A percentile compares a stretch with the other conserved stretches of the same genome.
phyloP scores from a whole-genome alignment of 768 basidiomycete genomes.

The Crassisporium funariophilum region DNA sequence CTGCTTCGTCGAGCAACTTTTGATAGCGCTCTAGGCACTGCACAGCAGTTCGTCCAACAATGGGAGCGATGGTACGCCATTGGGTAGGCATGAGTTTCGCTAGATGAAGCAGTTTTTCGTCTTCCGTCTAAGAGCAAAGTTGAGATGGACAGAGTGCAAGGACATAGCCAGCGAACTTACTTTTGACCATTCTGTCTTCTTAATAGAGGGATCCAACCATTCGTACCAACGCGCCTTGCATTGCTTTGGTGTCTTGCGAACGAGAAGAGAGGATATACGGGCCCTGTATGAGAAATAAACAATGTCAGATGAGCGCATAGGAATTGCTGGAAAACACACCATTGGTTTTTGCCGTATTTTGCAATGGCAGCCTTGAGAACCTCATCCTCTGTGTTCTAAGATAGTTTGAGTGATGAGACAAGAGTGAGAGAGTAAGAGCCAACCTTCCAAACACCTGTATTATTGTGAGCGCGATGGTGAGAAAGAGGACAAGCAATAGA shows the following conservation, averaged over 20 bases:
- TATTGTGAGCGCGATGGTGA: constrained; percentile 8
- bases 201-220: constrained; percentile 99
- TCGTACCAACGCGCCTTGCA: constrained; percentile 99
- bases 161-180: constrained; percentile 39
- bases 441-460: constrained; percentile 81
- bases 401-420: constrained; percentile 15
- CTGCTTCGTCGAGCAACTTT: constrained; percentile 95
- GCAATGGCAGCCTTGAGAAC: constrained; percentile 99
- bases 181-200: constrained; percentile 99
- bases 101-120: constrained; percentile 96
- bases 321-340: constrained; percentile 42
- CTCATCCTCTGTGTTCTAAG: constrained; percentile 93
- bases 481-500: background rate
- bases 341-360: constrained; percentile 97
- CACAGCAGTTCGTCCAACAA: constrained; percentile 95
- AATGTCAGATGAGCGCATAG: background rate
- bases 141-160: constrained; percentile 2
- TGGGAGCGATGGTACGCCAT: constrained; percentile 99
- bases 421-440: constrained; percentile 6
- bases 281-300: constrained; percentile 58
- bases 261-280: constrained; percentile 95
- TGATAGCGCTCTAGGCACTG: constrained; percentile 99
- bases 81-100: constrained; percentile 99
- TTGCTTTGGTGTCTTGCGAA: constrained; percentile 98
- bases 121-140: constrained; percentile 71